Evolutionary conservation across 2,329 filamentous ascomycete species (phyloP).

Genomic region (Colletotrichum tanaceti): DNA sequence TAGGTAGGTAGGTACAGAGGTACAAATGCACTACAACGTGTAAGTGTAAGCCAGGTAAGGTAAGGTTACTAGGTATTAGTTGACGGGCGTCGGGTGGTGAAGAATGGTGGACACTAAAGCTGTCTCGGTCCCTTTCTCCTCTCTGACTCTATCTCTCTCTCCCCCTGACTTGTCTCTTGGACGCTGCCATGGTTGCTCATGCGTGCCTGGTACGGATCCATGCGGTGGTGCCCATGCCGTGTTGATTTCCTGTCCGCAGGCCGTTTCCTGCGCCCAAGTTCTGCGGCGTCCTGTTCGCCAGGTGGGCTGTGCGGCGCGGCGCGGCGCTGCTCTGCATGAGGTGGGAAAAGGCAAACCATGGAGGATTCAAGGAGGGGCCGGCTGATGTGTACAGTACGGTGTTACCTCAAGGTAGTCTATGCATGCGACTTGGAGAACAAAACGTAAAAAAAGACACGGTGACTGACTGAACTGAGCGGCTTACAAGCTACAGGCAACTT

Average conservation of each 20-base stretch:
- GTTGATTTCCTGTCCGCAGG: not conserved
- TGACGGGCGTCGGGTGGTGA: too few species aligned
- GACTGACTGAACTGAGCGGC: not conserved
- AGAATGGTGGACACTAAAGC: not conserved
- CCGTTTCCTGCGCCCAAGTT: not conserved
- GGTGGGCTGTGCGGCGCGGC: constrained; percentile 12
- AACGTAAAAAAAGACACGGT: too few species aligned
- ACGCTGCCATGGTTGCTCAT: not conserved
- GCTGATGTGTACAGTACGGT: too few species aligned
- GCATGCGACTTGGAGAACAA: too few species aligned
- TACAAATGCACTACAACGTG: too few species aligned
- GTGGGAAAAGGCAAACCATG: not conserved
- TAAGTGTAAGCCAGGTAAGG: too few species aligned
- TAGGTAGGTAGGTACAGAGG: too few species aligned
- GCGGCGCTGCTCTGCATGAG: constrained; percentile 19
- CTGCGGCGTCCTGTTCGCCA: constrained; percentile 1
- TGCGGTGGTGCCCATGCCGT: not conserved
- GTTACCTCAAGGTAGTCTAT: too few species aligned
- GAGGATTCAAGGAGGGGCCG: not conserved
- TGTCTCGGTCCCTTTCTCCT: not conserved
- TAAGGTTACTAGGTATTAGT: too few species aligned
- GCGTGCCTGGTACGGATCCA: not conserved
- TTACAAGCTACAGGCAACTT: too few species aligned
- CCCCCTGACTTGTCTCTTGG: not conserved
- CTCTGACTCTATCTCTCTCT: not conserved